These are phyloP conservation scores for Metarhizium brunneum DNA, from an alignment of 2,329 filamentous ascomycete genomes.

Conservation along the genomic window DNA sequence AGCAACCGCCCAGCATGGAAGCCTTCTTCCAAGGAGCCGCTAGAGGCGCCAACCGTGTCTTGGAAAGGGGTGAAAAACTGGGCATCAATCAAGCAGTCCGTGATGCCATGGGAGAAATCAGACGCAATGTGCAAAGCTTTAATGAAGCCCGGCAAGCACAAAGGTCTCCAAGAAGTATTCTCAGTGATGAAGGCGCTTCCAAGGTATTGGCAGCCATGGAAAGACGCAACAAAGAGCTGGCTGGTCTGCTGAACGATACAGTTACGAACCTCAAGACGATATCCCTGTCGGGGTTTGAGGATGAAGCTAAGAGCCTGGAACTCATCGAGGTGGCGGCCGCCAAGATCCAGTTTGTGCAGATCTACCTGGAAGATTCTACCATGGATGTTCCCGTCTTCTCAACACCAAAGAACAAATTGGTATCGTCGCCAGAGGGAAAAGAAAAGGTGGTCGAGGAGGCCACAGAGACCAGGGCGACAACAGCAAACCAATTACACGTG, in stretches of 20 bases:
- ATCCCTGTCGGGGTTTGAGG: slow-evolving; percentile 39
- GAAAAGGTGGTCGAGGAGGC: background rate
- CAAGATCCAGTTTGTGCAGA: slow-evolving; percentile 57
- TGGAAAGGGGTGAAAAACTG: slow-evolving; percentile 65
- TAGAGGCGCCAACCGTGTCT: slow-evolving; percentile 64
- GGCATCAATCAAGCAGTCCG: slow-evolving; percentile 73
- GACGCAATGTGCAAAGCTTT: slow-evolving; percentile 62
- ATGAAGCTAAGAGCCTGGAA: slow-evolving; percentile 40
- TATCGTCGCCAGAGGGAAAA: background rate
- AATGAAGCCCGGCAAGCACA: slow-evolving; percentile 44
- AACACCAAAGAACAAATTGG: background rate
- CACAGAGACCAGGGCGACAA: background rate
- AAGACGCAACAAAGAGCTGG: slow-evolving; percentile 55
- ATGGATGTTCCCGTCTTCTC: slow-evolving; percentile 33
- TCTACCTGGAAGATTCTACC: slow-evolving; percentile 49
- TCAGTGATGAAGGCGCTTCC: slow-evolving; percentile 24
- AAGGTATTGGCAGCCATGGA: slow-evolving; percentile 45
- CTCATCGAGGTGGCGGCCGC: slow-evolving; percentile 49
- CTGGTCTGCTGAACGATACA: slow-evolving; percentile 58
- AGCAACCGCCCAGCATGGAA: slow-evolving; percentile 55
- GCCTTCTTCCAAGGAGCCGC: slow-evolving; percentile 67
- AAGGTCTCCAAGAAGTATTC: slow-evolving; percentile 25
- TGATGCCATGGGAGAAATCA: slow-evolving; percentile 73
- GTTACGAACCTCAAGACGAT: slow-evolving; percentile 53
- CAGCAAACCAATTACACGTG: background rate